These are phyloP conservation scores for Hypoxylon sp. DNA, from an alignment of 2,329 filamentous ascomycete genomes.

Conservation along the genomic window DNA sequence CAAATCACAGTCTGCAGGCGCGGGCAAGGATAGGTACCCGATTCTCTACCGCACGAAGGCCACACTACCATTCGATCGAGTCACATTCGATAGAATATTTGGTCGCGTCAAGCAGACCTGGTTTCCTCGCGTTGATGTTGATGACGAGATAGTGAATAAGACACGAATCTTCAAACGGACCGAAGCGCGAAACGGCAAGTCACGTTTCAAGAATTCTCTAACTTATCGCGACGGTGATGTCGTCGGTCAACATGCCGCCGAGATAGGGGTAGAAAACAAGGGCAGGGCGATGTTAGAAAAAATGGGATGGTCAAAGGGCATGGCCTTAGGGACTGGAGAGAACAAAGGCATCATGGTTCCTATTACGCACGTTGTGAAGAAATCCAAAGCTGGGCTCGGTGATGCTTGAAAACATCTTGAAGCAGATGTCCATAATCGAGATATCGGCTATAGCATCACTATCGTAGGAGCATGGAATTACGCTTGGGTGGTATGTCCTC, in stretches of 20 bases:
- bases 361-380: slow-evolving; percentile 89
- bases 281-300: slow-evolving; percentile 92
- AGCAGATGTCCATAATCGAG: background rate
- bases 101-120: slow-evolving; percentile 67
- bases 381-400: slow-evolving; percentile 86
- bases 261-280: slow-evolving; percentile 85
- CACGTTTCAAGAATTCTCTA: slow-evolving; percentile 57
- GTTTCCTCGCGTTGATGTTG: slow-evolving; percentile 67
- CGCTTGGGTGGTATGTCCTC: background rate
- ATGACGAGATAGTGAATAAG: slow-evolving; percentile 51
- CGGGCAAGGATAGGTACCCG: slow-evolving; percentile 80
- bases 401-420: slow-evolving; percentile 51
- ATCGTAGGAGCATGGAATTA: slow-evolving; percentile 12
- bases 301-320: slow-evolving; percentile 96
- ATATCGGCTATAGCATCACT: background rate
- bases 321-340: slow-evolving; percentile 82
- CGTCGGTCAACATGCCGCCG: slow-evolving; percentile 87
- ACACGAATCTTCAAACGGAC: slow-evolving; percentile 46
- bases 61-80: slow-evolving; percentile 74
- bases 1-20: slow-evolving; percentile 87
- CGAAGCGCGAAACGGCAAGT: slow-evolving; percentile 52
- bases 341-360: slow-evolving; percentile 93
- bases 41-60: slow-evolving; percentile 80
- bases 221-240: slow-evolving; percentile 87
- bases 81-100: slow-evolving; percentile 66